phyloP scores from a whole-genome alignment of 2,329 filamentous ascomycete genomes.

The Aspergillus ruber region DNA sequence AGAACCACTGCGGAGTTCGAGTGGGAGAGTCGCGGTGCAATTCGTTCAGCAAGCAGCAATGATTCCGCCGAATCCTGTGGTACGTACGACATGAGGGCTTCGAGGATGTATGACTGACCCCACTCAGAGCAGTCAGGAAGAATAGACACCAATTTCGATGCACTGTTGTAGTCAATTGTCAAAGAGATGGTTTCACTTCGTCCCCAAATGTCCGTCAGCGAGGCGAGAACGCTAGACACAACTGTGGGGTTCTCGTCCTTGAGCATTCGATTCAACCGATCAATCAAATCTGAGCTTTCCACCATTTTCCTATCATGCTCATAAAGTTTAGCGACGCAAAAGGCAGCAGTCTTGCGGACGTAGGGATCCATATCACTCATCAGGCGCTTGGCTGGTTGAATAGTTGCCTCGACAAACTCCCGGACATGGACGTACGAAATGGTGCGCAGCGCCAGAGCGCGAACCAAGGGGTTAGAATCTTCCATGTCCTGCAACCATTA shows the following conservation, averaged over 20 bases:
- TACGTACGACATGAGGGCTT: constrained; percentile 95
- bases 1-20: constrained; percentile 95
- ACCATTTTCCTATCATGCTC: constrained; percentile 90
- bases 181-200: constrained; percentile 94
- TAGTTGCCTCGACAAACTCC: constrained; percentile 88
- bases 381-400: constrained; percentile 74
- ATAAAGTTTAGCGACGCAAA: constrained; percentile 94
- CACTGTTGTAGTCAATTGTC: constrained; percentile 94
- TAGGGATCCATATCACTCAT: constrained; percentile 87
- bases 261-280: constrained; percentile 79
- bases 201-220: constrained; percentile 97
- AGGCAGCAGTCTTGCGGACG: constrained; percentile 93
- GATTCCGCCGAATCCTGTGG: constrained; percentile 87
- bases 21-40: constrained; percentile 91
- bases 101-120: constrained; percentile 97
- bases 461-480: constrained; percentile 83
- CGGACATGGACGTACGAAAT: constrained; percentile 97
- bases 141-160: constrained; percentile 96
- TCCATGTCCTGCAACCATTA: constrained; percentile 67
- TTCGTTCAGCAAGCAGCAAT: constrained; percentile 81
- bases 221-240: constrained; percentile 84
- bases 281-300: constrained; percentile 85
- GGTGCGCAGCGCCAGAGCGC: constrained; percentile 84
- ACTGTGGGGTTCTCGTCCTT: constrained; percentile 97
- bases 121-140: constrained; percentile 96